phyloP scores from a whole-genome alignment of 495 filamentous ascomycete genomes.

The Penicillium mononematosum region DNA sequence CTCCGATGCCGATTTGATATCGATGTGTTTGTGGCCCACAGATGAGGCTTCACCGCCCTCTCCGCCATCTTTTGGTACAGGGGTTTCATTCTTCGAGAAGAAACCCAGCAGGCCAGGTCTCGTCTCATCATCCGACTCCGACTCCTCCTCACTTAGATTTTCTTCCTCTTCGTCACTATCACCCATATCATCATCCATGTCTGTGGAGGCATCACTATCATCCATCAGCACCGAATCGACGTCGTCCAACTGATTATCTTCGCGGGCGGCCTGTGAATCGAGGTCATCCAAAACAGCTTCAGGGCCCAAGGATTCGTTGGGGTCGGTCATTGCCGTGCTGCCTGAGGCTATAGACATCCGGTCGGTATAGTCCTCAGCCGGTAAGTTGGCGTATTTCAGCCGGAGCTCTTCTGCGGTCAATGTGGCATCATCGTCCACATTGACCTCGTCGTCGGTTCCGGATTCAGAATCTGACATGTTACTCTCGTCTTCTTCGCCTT shows the following conservation, averaged over 20 bases:
- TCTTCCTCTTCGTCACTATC: conserved; percentile 56
- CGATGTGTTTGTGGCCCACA: conserved; percentile 22
- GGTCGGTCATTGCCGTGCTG: conserved; percentile 17
- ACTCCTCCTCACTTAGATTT: conserved; percentile 25
- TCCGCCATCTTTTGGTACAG: conserved; percentile 37
- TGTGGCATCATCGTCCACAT: conserved; percentile 64
- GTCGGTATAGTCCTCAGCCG: conserved; percentile 31
- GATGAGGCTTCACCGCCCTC: conserved; percentile 27
- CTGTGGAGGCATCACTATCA: conserved; percentile 77
- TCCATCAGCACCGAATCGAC: conserved; percentile 66
- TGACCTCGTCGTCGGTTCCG: conserved; percentile 44
- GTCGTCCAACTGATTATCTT: conserved; percentile 56
- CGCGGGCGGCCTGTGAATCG: conserved; percentile 26
- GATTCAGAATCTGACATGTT: conserved; percentile 64
- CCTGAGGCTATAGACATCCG: conserved; percentile 30
- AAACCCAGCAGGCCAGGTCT: conserved; percentile 67
- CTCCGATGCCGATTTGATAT: conserved; percentile 21
- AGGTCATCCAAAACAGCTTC: conserved; percentile 26
- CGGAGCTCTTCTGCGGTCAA: conserved; percentile 77
- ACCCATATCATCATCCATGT: conserved; percentile 84
- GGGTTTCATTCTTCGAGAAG: conserved; percentile 49
- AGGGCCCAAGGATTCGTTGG: conserved; percentile 20
- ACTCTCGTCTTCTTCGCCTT: conserved; percentile 55
- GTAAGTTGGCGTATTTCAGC: conserved; percentile 74
- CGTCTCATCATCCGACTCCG: conserved; percentile 52